Evolutionary conservation across 2,329 filamentous ascomycete species (phyloP).

Genomic region (Penicillium sp.): DNA sequence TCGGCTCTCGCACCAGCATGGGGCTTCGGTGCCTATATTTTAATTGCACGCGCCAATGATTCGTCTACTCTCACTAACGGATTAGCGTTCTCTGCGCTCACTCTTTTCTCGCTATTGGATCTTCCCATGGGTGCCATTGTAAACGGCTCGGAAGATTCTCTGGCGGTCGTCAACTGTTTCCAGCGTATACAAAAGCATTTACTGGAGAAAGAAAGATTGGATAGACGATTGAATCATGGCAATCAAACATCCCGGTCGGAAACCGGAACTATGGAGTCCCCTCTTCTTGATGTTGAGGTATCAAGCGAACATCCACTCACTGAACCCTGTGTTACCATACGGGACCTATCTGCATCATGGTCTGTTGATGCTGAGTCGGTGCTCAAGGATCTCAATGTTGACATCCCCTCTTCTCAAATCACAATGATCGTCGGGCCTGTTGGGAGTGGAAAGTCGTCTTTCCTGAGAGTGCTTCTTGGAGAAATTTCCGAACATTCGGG

Average conservation of each 20-base stretch:
- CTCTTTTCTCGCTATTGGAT: conserved; percentile 22
- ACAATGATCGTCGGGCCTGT: conserved; percentile 24
- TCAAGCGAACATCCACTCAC: neutral
- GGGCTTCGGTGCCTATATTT: conserved; percentile 18
- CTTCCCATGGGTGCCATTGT: conserved; percentile 17
- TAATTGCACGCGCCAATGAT: conserved; percentile 12
- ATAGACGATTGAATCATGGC: conserved; percentile 8
- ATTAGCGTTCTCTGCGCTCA: conserved; percentile 21
- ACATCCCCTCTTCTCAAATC: conserved; percentile 5
- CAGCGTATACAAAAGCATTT: conserved; percentile 24
- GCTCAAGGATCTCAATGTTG: conserved; percentile 14
- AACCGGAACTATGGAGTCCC: neutral
- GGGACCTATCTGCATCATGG: conserved; percentile 15
- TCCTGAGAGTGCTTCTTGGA: conserved; percentile 18
- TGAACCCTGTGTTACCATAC: conserved; percentile 1
- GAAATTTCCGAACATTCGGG: conserved; percentile 18
- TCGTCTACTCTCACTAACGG: conserved; percentile 18
- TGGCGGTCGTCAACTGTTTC: conserved; percentile 21
- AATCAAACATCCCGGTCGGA: neutral
- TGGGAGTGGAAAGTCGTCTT: conserved; percentile 23
- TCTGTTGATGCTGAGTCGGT: conserved; percentile 16
- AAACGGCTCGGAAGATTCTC: conserved; percentile 16
- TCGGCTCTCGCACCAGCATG: conserved; percentile 15
- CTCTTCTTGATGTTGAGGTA: conserved; percentile 6
- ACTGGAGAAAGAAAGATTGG: conserved; percentile 12